Conservation (phyloP, 2,329 filamentous ascomycete genomes). For the Aspergillus pseudoviridinutans region DNA sequence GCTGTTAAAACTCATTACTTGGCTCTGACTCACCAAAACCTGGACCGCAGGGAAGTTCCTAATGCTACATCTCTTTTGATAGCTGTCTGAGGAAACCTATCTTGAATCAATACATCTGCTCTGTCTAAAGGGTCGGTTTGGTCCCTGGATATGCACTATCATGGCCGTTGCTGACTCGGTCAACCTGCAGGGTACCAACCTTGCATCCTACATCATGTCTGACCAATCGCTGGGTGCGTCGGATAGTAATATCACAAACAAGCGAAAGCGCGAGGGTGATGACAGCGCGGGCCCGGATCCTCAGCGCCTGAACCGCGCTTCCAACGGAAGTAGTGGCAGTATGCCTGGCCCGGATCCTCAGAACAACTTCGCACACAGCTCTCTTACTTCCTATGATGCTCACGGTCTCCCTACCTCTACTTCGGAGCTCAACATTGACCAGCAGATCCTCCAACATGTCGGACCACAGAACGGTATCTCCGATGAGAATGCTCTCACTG, state of each 20-base stretch:
- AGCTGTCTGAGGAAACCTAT: not conserved
- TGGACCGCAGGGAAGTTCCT: not conserved
- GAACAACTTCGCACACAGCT: conserved; percentile 32
- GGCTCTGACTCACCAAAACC: not conserved
- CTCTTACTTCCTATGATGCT: conserved; percentile 33
- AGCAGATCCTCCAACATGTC: conserved; percentile 47
- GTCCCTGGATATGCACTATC: not conserved
- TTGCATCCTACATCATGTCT: conserved; percentile 28
- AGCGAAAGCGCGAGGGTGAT: conserved; percentile 40
- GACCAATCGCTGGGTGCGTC: conserved; percentile 35
- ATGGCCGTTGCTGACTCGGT: not conserved
- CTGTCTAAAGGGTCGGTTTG: not conserved
- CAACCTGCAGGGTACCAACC: conserved; percentile 2
- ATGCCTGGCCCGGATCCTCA: conserved; percentile 30
- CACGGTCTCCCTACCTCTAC: conserved; percentile 35
- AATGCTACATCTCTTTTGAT: not conserved
- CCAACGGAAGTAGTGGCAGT: conserved; percentile 38
- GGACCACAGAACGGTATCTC: conserved; percentile 52
- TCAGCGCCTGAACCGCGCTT: conserved; percentile 39
- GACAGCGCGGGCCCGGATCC: conserved; percentile 38
- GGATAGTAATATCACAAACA: conserved; percentile 31
- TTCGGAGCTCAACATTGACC: conserved; percentile 42
- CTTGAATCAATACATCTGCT: not conserved
- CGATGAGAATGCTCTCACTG: conserved; percentile 44
- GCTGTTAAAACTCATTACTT: not conserved